phyloP scores from a whole-genome alignment of 2,329 filamentous ascomycete species.

The Aspergillus melleus region DNA sequence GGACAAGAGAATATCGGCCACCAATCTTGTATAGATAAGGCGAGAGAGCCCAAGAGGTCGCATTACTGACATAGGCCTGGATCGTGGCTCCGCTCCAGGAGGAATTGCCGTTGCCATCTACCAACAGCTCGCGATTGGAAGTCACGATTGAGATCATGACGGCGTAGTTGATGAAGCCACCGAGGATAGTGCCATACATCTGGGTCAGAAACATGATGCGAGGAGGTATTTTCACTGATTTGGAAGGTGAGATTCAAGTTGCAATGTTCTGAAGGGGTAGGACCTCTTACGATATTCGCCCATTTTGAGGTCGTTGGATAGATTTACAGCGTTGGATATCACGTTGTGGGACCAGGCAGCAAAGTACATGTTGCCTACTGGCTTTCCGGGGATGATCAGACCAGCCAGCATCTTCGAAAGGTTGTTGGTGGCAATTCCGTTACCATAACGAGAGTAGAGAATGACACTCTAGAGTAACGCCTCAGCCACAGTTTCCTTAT shows the following conservation, averaged over 20 bases:
- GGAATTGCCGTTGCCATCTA: conserved; percentile 47
- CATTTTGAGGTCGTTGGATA: conserved; percentile 24
- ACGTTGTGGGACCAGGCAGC: conserved; percentile 31
- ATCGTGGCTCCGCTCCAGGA: conserved; percentile 56
- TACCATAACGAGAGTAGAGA: conserved; percentile 21
- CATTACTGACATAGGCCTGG: conserved; percentile 44
- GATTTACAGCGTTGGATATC: conserved; percentile 25
- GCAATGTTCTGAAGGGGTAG: no score
- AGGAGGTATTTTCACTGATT: conserved; percentile 54
- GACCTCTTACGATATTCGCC: conserved; percentile 4
- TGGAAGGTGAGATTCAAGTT: background rate
- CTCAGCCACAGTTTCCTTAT: background rate
- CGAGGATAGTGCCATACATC: conserved; percentile 56
- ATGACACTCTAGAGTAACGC: background rate
- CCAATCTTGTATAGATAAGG: conserved; percentile 54
- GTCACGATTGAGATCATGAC: conserved; percentile 58
- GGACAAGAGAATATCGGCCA: conserved; percentile 49
- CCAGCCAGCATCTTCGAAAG: conserved; percentile 31
- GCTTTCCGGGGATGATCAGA: conserved; percentile 24
- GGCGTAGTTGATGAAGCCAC: conserved; percentile 56
- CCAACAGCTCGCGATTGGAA: conserved; percentile 50
- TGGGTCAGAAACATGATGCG: conserved; percentile 58
- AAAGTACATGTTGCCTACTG: conserved; percentile 28
- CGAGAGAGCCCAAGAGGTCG: conserved; percentile 50
- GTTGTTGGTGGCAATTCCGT: conserved; percentile 21